Percentiles rank a stretch among this genome's conserved stretches.
Evolutionary conservation across 306 rosid species (phyloP).

Genomic region (Spatholobus suberectus): DNA sequence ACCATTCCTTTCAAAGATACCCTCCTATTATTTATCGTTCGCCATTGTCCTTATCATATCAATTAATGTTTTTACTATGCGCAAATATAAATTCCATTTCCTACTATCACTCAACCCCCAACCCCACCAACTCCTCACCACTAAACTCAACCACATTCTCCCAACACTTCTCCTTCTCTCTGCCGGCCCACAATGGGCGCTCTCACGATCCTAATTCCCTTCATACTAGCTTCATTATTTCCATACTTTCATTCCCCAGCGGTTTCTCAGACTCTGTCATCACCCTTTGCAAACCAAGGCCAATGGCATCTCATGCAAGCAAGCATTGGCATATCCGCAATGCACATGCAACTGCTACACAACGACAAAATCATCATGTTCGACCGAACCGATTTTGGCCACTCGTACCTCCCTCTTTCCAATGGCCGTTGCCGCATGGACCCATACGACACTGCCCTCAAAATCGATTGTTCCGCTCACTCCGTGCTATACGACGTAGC

Average conservation of each 20-base stretch:
- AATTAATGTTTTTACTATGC: background rate
- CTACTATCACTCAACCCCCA: conserved; percentile 4
- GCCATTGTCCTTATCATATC: background rate
- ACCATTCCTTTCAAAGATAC: conserved; percentile 33
- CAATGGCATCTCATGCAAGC: conserved; percentile 67
- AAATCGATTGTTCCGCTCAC: conserved; percentile 82
- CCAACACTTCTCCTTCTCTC: conserved; percentile 38
- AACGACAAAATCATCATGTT: conserved; percentile 69
- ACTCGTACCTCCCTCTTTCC: conserved; percentile 65
- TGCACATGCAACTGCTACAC: conserved; percentile 85
- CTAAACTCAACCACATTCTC: conserved; percentile 40
- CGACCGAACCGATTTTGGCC: conserved; percentile 81
- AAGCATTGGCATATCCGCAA: conserved; percentile 75
- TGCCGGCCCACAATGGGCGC: conserved; percentile 20
- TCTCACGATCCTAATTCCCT: conserved; percentile 24
- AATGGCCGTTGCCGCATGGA: conserved; percentile 48
- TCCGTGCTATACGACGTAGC: conserved; percentile 61
- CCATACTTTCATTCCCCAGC: background rate
- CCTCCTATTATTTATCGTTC: conserved; percentile 11
- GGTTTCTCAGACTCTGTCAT: conserved; percentile 9
- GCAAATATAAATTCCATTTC: conserved; percentile 12
- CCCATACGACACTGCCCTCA: conserved; percentile 44
- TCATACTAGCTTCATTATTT: conserved; percentile 21
- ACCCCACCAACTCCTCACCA: conserved; percentile 34
- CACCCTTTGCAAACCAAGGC: conserved; percentile 44